Evolutionary conservation across 441 rosid species (phyloP), one percentile per base, ranked within the genome.

Genomic region (Brassica hybrid): DNA sequence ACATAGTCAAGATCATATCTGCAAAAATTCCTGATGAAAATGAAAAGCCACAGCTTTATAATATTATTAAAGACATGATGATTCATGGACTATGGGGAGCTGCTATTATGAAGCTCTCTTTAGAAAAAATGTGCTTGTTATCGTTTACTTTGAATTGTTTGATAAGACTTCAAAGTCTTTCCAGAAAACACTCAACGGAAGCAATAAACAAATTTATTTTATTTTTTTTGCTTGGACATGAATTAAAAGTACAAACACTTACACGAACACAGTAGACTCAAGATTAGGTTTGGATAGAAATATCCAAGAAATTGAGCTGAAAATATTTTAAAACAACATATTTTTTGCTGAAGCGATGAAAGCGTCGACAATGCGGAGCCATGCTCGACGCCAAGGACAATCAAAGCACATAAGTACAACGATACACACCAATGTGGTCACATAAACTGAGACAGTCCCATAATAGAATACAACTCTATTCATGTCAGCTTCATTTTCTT

Each of bases 351-450:
- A 54, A 17, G 11, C 59, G 23, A 54, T 54, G 59, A 54, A 56
- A 17, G 60, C 12, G 3, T 56, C 60, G 11, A 56, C 60, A 56
- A 56, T 56, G 13, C 60, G 25, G 25, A 56, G 60, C 60, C 60
- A 56, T 56, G 60, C 60, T 17, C 60, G 60, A 56, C 25, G 60
- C 25, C 60, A 56, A 56, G 60, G 60, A 56, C 25, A 56, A 56
- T 56, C 60, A 18, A 56, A 56, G 25, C 25, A 7, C 60, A 56
- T 56, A 18, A 56, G 60, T 56, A 18, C 25, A 56, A 56, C 25
- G 13, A 56, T 56, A 9, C 60, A 17, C 8, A 56, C 25, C 60
- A 56, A 56, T 17, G 60, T 9, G 13, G 60, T 56, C 60, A 56
- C 13, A 56, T 56, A 56, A 18, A 56, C 60, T 18, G 60, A 56